Conservation (phyloP, 345 rosid genomes). For the Linum lewisii region DNA sequence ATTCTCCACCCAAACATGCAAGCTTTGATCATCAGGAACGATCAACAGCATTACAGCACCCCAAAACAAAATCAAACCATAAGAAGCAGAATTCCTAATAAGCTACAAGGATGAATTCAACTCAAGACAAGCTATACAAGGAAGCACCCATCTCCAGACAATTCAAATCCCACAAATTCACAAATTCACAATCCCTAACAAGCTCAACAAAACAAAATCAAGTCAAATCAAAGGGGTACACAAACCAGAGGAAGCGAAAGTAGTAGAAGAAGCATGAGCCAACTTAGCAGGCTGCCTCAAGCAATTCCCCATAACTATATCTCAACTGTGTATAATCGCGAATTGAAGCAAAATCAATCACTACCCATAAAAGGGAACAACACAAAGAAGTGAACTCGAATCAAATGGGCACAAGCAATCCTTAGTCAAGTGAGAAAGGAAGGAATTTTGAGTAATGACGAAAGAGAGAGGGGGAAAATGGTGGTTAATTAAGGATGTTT, state of each 20-base stretch:
- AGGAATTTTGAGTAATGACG: too few species aligned
- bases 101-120: too few species aligned
- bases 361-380: neutral
- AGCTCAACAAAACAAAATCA: neutral
- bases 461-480: neutral
- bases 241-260: neutral
- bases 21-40: too few species aligned
- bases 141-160: too few species aligned
- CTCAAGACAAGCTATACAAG: too few species aligned
- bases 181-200: neutral
- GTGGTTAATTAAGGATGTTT: neutral
- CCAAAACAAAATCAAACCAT: too few species aligned
- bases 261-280: slow-evolving; percentile 4
- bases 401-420: neutral
- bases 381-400: neutral
- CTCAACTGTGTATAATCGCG: neutral
- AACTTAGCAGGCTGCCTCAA: slow-evolving; percentile 1
- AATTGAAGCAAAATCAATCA: neutral
- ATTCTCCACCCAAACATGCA: too few species aligned
- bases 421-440: neutral
- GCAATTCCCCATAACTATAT: slow-evolving; percentile 3
- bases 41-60: too few species aligned
- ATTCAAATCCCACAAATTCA: neutral
- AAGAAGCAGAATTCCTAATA: too few species aligned
- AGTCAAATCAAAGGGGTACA: neutral